Evolutionary conservation across 2,329 filamentous ascomycete genomes (phyloP), one percentile per base, ranked within the genome.

Genomic region (Rutstroemia sp.): DNA sequence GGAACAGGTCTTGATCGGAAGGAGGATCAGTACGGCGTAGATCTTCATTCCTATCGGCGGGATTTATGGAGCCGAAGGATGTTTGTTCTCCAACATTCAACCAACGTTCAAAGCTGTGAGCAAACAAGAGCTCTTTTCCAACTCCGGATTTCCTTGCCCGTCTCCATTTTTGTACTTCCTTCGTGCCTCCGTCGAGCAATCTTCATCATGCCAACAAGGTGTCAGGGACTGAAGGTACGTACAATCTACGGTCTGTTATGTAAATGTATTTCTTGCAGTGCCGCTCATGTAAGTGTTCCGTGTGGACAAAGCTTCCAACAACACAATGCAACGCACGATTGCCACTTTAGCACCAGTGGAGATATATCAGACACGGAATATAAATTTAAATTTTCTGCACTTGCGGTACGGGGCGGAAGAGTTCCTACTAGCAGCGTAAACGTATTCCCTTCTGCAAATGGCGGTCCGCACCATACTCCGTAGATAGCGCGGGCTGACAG

Each of bases 401-500:
- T 34, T 34, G 30, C 30, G 30, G 18, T 25, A 45, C 44, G 34
- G 30, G 38, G 27, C 44, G 23, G 19, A 21, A 39, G 23, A 38
- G 38, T 21, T 41, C 25, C 19, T 23, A 19, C 16, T 9, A 7
- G 30, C 8, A 44, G 18, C 18, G 39, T 42, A 42, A 42, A 42
- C n/a, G 8, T 41, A 41, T 41, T 41, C 27, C 10, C 27, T 10
- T 30, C 27, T 30, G 27, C 10, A 30, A 34, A 34, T 34, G 30
- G 30, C 51, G 51, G 51, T 47, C 51, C 51, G 51, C 51, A 48
- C 51, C 51, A 25, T 14, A 41, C 51, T 38, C 51, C 51, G 41
- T 14, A 16, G 10, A 38, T 14, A 30, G 9, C 4, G 30, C 30
- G 30, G 30, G 9, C 12, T 12, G 10, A 12, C 30, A 34, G 30